phyloP scores from a whole-genome alignment of 208 protist genomes.

The Strigomonas culicis region DNA sequence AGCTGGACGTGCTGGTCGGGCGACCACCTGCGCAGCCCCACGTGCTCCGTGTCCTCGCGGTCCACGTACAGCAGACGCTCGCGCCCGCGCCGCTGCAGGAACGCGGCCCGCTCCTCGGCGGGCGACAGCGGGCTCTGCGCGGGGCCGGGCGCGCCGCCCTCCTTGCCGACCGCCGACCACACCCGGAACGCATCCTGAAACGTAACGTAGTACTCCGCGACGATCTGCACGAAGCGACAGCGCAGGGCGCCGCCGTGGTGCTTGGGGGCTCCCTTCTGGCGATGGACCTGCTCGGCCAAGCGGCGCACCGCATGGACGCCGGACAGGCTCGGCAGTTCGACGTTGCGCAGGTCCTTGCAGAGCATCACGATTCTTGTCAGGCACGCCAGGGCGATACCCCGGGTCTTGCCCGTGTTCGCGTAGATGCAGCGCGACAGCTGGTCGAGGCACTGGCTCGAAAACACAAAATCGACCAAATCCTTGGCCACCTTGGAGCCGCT shows the following conservation, averaged over 20 bases:
- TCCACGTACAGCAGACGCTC: constrained; percentile 62
- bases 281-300: constrained; percentile 73
- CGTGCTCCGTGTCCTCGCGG: constrained; percentile 49
- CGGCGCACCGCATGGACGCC: constrained; percentile 54
- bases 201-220: constrained; percentile 67
- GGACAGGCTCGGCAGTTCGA: constrained; percentile 16
- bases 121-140: not conserved
- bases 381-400: constrained; percentile 64
- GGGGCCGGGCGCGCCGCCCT: not conserved
- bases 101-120: constrained; percentile 30
- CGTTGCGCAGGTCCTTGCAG: constrained; percentile 21
- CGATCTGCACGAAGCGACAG: constrained; percentile 71
- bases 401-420: constrained; percentile 69
- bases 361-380: constrained; percentile 39
- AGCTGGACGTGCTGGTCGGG: constrained; percentile 57
- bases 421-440: constrained; percentile 32
- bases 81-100: constrained; percentile 52
- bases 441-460: constrained; percentile 47
- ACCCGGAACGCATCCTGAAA: constrained; percentile 39
- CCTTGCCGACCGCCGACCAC: constrained; percentile 7
- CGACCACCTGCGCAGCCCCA: constrained; percentile 55
- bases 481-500: not conserved
- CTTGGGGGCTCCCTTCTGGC: constrained; percentile 12
- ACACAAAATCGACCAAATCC: constrained; percentile 15
- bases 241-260: not conserved